Evolutionary conservation across 2,329 filamentous ascomycete species (phyloP).

Genomic region (Trichophaea hybrida): DNA sequence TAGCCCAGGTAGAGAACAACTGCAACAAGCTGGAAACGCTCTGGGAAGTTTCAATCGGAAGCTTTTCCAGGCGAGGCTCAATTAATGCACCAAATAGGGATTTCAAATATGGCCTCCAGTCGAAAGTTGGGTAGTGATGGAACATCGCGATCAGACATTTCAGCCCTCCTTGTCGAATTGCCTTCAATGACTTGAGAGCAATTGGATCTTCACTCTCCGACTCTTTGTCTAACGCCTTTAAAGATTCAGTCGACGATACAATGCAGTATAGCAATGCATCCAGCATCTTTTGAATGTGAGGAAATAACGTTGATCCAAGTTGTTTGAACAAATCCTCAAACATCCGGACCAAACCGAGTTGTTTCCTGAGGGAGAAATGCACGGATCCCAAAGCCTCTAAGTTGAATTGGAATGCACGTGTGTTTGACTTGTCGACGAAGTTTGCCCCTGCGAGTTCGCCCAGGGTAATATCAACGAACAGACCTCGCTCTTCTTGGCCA

Average conservation of each 20-base stretch:
- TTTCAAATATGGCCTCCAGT: slow-evolving; percentile 58
- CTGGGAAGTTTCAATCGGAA: slow-evolving; percentile 76
- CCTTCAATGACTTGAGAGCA: slow-evolving; percentile 42
- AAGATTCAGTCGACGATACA: slow-evolving; percentile 41
- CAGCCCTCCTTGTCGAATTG: slow-evolving; percentile 56
- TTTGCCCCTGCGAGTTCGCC: slow-evolving; percentile 50
- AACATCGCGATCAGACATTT: slow-evolving; percentile 74
- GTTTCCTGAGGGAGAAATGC: slow-evolving; percentile 55
- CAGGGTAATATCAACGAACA: slow-evolving; percentile 70
- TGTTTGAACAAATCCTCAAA: slow-evolving; percentile 73
- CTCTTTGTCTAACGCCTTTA: slow-evolving; percentile 27
- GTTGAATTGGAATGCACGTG: slow-evolving; percentile 34
- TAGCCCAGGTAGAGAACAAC: slow-evolving; percentile 69
- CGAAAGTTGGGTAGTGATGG: slow-evolving; percentile 51
- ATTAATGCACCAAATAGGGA: slow-evolving; percentile 62
- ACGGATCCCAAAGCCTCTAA: slow-evolving; percentile 39
- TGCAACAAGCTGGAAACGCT: slow-evolving; percentile 71
- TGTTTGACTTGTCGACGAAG: slow-evolving; percentile 40
- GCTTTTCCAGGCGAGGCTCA: slow-evolving; percentile 58
- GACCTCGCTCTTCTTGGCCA: slow-evolving; percentile 55
- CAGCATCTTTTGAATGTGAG: slow-evolving; percentile 54
- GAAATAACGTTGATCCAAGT: slow-evolving; percentile 56
- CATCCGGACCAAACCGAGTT: slow-evolving; percentile 87
- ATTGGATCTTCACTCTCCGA: slow-evolving; percentile 29
- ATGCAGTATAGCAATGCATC: slow-evolving; percentile 72